These are phyloP conservation scores for Psidium friedrichsthalianum DNA, from an alignment of 345 rosid genomes.

Conservation along the genomic window DNA sequence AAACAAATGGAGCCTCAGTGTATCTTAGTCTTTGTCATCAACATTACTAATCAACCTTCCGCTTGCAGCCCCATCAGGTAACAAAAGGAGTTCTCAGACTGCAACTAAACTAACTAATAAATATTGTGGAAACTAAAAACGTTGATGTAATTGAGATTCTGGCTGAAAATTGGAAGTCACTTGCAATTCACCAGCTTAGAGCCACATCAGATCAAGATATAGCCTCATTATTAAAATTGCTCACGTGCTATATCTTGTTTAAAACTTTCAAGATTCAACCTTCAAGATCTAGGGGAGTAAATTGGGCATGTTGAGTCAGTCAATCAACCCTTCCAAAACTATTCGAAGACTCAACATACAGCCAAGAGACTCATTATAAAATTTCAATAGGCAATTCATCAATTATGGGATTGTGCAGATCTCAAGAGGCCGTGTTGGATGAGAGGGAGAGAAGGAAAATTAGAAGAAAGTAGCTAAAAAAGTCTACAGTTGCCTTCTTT, in stretches of 20 bases:
- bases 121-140: background rate
- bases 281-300: background rate
- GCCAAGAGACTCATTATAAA: background rate
- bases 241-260: background rate
- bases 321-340: background rate
- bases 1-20: no score
- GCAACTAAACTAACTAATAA: background rate
- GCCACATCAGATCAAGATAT: background rate
- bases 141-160: background rate
- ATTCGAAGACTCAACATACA: background rate
- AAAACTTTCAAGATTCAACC: background rate
- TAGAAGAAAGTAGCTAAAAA: background rate
- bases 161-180: background rate
- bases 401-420: background rate
- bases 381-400: background rate
- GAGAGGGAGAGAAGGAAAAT: background rate
- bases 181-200: background rate
- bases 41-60: background rate
- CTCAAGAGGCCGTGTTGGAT: background rate
- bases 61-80: background rate
- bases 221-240: background rate
- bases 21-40: background rate
- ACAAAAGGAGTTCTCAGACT: background rate
- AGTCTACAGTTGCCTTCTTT: background rate
- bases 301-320: background rate